These are phyloP conservation scores for Narthecium ossifragum DNA, from an alignment of 106 monocot genomes.

Conservation along the genomic window DNA sequence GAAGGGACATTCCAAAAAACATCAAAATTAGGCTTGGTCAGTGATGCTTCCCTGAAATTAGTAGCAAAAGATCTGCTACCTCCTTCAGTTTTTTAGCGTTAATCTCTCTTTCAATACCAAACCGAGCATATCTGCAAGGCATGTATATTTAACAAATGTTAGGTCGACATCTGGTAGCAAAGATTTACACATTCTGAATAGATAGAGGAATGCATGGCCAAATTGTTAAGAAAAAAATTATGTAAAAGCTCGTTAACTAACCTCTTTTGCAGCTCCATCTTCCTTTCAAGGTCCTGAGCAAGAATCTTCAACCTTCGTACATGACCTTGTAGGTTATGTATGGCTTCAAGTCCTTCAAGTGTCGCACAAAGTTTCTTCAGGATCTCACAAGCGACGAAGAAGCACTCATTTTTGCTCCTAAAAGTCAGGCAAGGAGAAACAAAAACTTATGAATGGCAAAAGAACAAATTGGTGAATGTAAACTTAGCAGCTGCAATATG, in stretches of 20 bases:
- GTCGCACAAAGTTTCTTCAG: conserved; percentile 25
- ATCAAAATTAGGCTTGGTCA: too few relatives aligned
- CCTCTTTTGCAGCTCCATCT: conserved; percentile 33
- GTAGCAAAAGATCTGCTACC: conserved; percentile 8
- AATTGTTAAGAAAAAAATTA: too few relatives aligned
- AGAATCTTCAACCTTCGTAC: conserved; percentile 18
- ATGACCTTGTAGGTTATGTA: conserved; percentile 12
- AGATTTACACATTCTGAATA: too few relatives aligned
- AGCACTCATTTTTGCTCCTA: conserved; percentile 59
- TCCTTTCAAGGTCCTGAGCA: conserved; percentile 33
- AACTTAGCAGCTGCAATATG: too few relatives aligned
- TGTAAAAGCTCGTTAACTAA: neutral
- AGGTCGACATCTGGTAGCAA: neutral
- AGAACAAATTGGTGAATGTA: neutral
- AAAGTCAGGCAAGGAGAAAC: neutral
- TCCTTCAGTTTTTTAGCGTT: conserved; percentile 17
- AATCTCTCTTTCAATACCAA: conserved; percentile 9
- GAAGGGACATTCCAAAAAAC: too few relatives aligned
- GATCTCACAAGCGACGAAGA: conserved; percentile 35
- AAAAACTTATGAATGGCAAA: neutral
- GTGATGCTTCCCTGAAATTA: conserved; percentile 14
- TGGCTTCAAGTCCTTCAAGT: conserved; percentile 20
- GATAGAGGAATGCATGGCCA: too few relatives aligned
- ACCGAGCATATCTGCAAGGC: conserved; percentile 21
- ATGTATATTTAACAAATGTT: neutral